These are phyloP conservation scores for Salix arbutifolia DNA, from an alignment of 345 rosid species.

Conservation along the genomic window DNA sequence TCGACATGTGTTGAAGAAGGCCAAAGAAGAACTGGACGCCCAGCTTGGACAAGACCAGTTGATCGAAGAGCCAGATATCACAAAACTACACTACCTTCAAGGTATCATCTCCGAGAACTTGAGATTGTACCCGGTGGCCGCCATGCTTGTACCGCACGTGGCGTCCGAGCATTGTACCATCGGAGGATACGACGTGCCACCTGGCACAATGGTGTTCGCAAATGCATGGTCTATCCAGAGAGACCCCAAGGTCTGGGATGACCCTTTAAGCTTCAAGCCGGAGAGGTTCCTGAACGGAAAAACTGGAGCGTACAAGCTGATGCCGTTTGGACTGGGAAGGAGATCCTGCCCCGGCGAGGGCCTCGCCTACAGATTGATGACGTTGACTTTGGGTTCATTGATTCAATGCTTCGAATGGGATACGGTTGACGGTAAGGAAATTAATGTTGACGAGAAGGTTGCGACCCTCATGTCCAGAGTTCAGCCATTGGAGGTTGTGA, in stretches of 20 bases:
- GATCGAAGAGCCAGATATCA: slow-evolving; percentile 11
- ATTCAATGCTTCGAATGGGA: slow-evolving; percentile 20
- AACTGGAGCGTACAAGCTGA: not conserved
- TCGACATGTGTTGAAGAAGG: not conserved
- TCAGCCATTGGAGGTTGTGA: not conserved
- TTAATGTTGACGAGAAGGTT: not conserved
- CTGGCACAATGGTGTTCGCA: slow-evolving; percentile 3
- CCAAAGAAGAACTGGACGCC: slow-evolving; percentile 10
- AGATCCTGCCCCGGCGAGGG: slow-evolving; percentile 17
- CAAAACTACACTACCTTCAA: slow-evolving; percentile 14
- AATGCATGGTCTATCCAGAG: slow-evolving; percentile 22
- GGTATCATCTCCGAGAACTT: slow-evolving; percentile 9
- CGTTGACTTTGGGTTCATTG: slow-evolving; percentile 8
- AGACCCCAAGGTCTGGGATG: slow-evolving; percentile 20
- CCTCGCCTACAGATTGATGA: slow-evolving; percentile 2
- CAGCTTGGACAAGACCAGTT: slow-evolving; percentile 1
- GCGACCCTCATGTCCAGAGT: slow-evolving; percentile 2
- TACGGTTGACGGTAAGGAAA: not conserved
- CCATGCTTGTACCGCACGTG: slow-evolving; percentile 11
- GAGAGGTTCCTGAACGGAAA: slow-evolving; percentile 11
- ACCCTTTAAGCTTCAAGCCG: slow-evolving; percentile 5
- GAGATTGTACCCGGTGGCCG: slow-evolving; percentile 8
- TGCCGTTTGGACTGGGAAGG: slow-evolving; percentile 26
- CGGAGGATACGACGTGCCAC: slow-evolving; percentile 11
- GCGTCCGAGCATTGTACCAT: slow-evolving; percentile 13